Percentiles rank a stretch among this genome's conserved stretches.
Conservation (phyloP, 129 eudicot genomes). For the Pittosporum tobira region DNA sequence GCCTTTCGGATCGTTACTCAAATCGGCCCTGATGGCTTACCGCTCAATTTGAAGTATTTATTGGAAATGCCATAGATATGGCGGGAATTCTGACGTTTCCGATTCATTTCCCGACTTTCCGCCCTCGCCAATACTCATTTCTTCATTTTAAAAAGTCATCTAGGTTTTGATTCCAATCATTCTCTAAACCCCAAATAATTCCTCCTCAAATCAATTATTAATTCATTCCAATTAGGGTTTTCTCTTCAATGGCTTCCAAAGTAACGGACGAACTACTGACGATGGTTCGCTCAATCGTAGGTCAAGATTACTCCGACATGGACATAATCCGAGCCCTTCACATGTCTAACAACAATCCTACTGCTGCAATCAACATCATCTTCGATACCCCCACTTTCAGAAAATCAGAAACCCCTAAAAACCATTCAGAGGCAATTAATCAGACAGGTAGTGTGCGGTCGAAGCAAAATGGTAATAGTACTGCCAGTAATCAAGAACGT, state of each 20-base stretch:
- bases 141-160: too few species aligned
- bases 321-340: conserved; percentile 94
- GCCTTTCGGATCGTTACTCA: too few species aligned
- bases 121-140: not conserved
- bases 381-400: conserved; percentile 69
- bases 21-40: too few species aligned
- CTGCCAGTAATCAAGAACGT: too few species aligned
- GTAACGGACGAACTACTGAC: conserved; percentile 53
- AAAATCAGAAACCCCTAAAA: conserved; percentile 33
- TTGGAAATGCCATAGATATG: too few species aligned
- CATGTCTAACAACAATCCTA: conserved; percentile 82
- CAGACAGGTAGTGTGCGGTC: too few species aligned
- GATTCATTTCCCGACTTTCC: not conserved
- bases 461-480: conserved; percentile 1
- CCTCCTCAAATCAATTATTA: not conserved
- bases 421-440: conserved; percentile 8
- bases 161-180: not conserved
- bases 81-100: too few species aligned
- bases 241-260: conserved; percentile 54
- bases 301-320: conserved; percentile 65
- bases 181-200: not conserved
- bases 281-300: conserved; percentile 62
- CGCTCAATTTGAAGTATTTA: too few species aligned
- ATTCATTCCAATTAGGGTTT: not conserved
- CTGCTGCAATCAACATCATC: conserved; percentile 85